Conservation (phyloP, 768 basidiomycete species). For the Leucosporidium yakuticum region DNA sequence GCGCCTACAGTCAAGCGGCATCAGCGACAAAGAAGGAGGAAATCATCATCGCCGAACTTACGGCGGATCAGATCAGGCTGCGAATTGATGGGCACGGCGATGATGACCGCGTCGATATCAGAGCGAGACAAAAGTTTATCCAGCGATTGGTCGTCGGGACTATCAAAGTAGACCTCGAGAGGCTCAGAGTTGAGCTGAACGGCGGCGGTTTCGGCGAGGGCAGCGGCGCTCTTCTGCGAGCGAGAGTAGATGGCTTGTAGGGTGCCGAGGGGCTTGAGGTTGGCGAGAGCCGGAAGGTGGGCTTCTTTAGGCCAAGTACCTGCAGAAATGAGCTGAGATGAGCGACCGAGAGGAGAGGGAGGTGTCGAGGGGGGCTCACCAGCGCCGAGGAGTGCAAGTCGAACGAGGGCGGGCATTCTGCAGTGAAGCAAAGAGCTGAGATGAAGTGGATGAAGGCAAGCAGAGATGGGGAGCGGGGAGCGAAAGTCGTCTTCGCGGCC, state of each 20-base stretch:
- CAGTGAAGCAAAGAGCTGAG: too few species aligned
- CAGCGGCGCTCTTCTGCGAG: background rate
- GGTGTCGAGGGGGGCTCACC: background rate
- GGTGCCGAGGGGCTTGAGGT: background rate
- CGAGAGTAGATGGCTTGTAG: background rate
- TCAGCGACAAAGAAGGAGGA: too few species aligned
- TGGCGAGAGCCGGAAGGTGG: background rate
- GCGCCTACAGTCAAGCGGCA: too few species aligned
- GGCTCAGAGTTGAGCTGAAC: background rate
- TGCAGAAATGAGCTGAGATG: background rate
- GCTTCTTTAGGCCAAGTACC: constrained; percentile 1
- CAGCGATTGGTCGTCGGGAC: background rate
- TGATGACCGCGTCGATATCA: background rate
- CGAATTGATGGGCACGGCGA: background rate
- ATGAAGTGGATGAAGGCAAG: too few species aligned
- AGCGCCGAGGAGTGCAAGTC: background rate
- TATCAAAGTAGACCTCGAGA: background rate
- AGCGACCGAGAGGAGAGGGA: background rate
- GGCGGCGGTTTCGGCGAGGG: background rate
- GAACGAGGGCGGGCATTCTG: too few species aligned
- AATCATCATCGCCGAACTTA: background rate
- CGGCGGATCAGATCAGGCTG: background rate
- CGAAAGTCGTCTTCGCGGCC: too few species aligned
- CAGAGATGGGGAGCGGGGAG: too few species aligned
- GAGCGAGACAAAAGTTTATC: background rate